These are phyloP conservation scores for Ophiostoma pallidulum DNA, from an alignment of 2,329 filamentous ascomycete genomes.

Conservation along the genomic window DNA sequence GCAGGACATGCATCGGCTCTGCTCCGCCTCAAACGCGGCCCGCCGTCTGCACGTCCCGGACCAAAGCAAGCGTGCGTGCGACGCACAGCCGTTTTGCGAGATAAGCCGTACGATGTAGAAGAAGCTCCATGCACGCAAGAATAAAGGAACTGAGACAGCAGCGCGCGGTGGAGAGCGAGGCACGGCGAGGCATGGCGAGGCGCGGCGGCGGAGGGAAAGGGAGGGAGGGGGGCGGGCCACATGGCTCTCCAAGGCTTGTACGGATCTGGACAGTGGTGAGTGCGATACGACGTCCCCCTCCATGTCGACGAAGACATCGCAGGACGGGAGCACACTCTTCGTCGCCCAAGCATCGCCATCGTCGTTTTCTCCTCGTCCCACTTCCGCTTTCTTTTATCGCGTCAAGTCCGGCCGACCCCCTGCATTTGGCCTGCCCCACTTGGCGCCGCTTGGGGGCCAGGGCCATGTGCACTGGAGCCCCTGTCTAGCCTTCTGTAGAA, in stretches of 20 bases:
- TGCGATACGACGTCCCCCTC: neutral
- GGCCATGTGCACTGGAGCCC: constrained; percentile 4
- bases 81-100: neutral
- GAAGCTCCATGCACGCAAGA: constrained; percentile 6
- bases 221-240: too few relatives aligned
- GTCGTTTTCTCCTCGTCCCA: neutral
- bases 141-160: neutral
- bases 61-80: too few relatives aligned
- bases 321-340: too few relatives aligned
- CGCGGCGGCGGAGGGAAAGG: too few relatives aligned
- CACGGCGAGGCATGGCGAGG: too few relatives aligned
- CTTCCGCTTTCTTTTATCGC: neutral
- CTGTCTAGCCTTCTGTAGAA: constrained; percentile 4
- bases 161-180: too few relatives aligned
- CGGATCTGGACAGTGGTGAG: neutral
- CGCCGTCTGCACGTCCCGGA: constrained; percentile 4
- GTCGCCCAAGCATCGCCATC: too few relatives aligned
- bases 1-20: neutral
- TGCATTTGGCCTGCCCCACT: constrained; percentile 5
- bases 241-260: constrained; percentile 5
- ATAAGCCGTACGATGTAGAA: too few relatives aligned
- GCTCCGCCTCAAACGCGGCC: constrained; percentile 7
- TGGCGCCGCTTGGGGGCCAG: constrained; percentile 1
- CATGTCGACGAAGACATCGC: too few relatives aligned
- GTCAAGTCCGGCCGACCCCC: neutral